Evolutionary conservation across 352 stramenopile species (phyloP).

Genomic region (Aphanomyces euteiches): DNA sequence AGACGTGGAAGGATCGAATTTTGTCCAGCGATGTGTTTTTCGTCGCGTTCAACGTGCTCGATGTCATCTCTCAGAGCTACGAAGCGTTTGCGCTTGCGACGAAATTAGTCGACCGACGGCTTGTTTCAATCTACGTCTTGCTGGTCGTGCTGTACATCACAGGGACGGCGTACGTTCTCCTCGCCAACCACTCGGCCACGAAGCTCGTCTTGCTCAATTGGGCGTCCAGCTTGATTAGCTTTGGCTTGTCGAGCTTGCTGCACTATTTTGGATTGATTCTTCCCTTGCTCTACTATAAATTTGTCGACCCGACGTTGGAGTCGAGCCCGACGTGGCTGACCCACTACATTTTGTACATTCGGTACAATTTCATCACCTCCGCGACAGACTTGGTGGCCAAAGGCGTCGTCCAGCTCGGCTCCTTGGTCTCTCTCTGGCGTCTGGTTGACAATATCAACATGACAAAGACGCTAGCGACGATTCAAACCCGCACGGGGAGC

Average conservation of each 20-base stretch:
- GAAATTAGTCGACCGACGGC: neutral
- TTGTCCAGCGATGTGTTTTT: conserved; percentile 1
- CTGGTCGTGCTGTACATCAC: neutral
- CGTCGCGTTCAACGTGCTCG: conserved; percentile 2
- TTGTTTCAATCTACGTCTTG: neutral
- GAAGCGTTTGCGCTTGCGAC: neutral
- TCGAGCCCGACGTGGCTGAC: neutral
- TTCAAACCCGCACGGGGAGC: too few species aligned
- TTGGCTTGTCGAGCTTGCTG: neutral
- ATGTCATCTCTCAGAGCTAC: neutral
- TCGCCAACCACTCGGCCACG: neutral
- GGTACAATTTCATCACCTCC: neutral
- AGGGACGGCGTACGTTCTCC: neutral
- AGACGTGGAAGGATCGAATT: too few species aligned
- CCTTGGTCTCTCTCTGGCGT: neutral
- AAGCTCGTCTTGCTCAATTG: too few species aligned
- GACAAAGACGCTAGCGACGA: neutral
- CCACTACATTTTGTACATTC: neutral
- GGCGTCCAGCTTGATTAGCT: neutral
- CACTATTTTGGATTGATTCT: neutral
- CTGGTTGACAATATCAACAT: neutral
- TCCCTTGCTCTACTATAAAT: neutral
- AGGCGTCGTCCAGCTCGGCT: neutral
- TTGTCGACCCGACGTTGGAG: neutral
- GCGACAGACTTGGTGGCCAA: neutral